These are phyloP conservation scores for Vitis amurensis DNA, from an alignment of 164 flowering plant genomes.

Conservation along the genomic window DNA sequence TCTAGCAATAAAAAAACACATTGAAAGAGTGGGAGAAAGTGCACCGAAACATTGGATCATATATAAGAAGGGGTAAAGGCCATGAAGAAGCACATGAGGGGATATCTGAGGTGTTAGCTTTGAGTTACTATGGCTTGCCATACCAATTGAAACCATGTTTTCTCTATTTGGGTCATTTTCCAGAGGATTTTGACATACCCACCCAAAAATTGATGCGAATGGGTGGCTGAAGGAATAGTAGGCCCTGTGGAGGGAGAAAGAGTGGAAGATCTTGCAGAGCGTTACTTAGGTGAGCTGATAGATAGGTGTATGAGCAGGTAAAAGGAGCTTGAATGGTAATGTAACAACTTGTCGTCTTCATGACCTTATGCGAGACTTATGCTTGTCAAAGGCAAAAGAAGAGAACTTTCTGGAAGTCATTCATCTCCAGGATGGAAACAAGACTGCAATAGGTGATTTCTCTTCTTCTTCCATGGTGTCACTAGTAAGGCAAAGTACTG, in stretches of 20 bases:
- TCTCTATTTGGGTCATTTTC: conserved; percentile 28
- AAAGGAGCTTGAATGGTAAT: too few relatives aligned
- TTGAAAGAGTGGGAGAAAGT: conserved; percentile 25
- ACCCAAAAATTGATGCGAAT: conserved; percentile 7
- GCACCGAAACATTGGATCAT: conserved; percentile 3
- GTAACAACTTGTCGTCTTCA: too few relatives aligned
- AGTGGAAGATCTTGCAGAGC: not conserved
- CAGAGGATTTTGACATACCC: conserved; percentile 22
- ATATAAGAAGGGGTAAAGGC: conserved; percentile 10
- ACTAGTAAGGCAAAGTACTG: too few relatives aligned
- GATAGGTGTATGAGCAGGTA: too few relatives aligned
- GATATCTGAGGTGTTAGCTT: conserved; percentile 13
- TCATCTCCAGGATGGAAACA: not conserved
- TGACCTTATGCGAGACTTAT: too few relatives aligned
- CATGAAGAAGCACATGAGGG: not conserved
- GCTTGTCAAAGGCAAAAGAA: conserved; percentile 12
- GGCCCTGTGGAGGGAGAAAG: not conserved
- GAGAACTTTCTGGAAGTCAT: conserved; percentile 15
- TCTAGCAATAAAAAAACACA: conserved; percentile 17
- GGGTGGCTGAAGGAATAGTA: conserved; percentile 36
- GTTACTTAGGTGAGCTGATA: too few relatives aligned
- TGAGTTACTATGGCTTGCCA: conserved; percentile 35
- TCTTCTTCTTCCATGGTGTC: too few relatives aligned
- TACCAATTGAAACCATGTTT: conserved; percentile 34
- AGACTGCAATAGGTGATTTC: too few relatives aligned